phyloP scores from a whole-genome alignment of 768 basidiomycete genomes.

The Trametes coccinea region DNA sequence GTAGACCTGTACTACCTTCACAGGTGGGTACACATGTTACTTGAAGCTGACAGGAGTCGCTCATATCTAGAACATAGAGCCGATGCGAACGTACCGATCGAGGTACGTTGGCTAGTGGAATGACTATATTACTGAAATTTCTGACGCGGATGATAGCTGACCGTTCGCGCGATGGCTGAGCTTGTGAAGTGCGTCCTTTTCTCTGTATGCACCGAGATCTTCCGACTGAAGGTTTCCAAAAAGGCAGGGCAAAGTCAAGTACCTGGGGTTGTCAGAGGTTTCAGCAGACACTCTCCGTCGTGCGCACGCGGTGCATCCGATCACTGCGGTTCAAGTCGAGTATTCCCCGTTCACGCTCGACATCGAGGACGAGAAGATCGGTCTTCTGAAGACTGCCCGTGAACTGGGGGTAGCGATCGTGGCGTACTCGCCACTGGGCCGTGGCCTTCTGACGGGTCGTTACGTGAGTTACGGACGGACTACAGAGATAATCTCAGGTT shows the following conservation, averaged over 20 bases:
- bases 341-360: constrained; percentile 46
- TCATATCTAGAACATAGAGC: constrained; percentile 11
- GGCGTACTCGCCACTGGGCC: constrained; percentile 42
- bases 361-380: constrained; percentile 43
- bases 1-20: constrained; percentile 45
- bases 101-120: not conserved
- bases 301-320: constrained; percentile 45
- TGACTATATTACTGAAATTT: not conserved
- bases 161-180: constrained; percentile 31
- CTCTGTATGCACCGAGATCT: not conserved
- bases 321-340: constrained; percentile 47
- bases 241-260: constrained; percentile 33
- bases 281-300: constrained; percentile 26
- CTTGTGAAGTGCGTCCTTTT: constrained; percentile 26
- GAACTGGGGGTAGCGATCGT: constrained; percentile 49
- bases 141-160: not conserved
- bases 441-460: constrained; percentile 32
- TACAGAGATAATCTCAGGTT: too few relatives aligned
- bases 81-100: constrained; percentile 29
- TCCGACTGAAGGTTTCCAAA: not conserved
- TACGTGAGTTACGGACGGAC: constrained; percentile 18
- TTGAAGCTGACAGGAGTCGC: not conserved
- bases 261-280: constrained; percentile 34
- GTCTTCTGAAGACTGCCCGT: constrained; percentile 40
- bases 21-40: constrained; percentile 25